phyloP scores from a whole-genome alignment of 2,329 filamentous ascomycete genomes.

The Fusarium sp. region DNA sequence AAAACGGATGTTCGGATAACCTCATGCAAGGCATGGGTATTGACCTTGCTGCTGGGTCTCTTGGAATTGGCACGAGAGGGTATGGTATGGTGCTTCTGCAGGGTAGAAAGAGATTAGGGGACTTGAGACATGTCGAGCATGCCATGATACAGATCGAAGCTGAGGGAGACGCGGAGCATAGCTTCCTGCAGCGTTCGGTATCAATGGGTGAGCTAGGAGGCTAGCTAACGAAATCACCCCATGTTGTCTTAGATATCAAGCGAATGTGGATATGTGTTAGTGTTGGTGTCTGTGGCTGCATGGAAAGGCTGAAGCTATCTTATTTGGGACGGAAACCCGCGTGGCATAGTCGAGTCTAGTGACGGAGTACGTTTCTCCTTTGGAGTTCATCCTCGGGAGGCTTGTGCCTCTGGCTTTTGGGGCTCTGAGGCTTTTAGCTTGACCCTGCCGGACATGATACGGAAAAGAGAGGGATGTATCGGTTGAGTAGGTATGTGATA shows the following conservation, averaged over 20 bases:
- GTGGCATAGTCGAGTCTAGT: slow-evolving; percentile 22
- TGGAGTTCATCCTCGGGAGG: slow-evolving; percentile 6
- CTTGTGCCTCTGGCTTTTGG: not conserved
- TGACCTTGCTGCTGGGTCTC: not conserved
- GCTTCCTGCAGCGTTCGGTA: slow-evolving; percentile 26
- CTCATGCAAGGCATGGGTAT: slow-evolving; percentile 1
- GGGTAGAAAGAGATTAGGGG: not conserved
- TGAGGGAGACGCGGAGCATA: slow-evolving; percentile 6
- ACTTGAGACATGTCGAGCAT: slow-evolving; percentile 14
- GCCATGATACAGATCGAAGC: not conserved
- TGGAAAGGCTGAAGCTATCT: slow-evolving; percentile 29
- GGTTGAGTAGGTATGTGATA: not conserved
- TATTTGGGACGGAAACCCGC: slow-evolving; percentile 20
- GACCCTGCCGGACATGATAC: slow-evolving; percentile 5
- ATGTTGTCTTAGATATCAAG: not conserved
- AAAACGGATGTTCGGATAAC: slow-evolving; percentile 19
- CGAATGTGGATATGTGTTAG: not conserved
- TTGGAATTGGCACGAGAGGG: not conserved
- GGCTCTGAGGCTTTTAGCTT: not conserved
- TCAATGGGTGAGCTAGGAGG: slow-evolving; percentile 4
- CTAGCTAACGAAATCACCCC: not conserved
- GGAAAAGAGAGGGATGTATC: not conserved
- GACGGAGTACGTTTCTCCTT: slow-evolving; percentile 24
- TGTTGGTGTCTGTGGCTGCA: slow-evolving; percentile 17
- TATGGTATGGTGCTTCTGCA: slow-evolving; percentile 15